Evolutionary conservation across 768 basidiomycete species (phyloP).

Genomic region (Termitomyces sp.): DNA sequence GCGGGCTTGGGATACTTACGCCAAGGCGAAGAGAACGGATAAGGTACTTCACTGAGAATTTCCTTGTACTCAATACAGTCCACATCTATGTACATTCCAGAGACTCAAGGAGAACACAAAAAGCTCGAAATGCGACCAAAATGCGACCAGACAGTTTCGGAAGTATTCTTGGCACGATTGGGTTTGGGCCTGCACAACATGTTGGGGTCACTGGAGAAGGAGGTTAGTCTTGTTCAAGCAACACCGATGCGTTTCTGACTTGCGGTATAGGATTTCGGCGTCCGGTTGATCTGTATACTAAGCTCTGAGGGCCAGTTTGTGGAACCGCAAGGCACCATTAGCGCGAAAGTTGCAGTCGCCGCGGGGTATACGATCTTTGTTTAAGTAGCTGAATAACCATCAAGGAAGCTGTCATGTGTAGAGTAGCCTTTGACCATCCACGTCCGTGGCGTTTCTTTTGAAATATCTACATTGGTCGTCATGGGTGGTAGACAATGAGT

Average conservation of each 20-base stretch:
- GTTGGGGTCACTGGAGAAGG: slow-evolving; percentile 58
- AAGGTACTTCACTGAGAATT: slow-evolving; percentile 27
- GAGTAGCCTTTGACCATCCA: background rate
- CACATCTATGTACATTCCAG: slow-evolving; percentile 17
- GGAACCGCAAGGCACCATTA: background rate
- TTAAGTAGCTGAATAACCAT: background rate
- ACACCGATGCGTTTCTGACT: background rate
- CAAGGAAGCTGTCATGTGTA: too few relatives aligned
- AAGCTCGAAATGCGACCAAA: slow-evolving; percentile 51
- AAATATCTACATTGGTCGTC: background rate
- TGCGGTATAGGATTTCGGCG: slow-evolving; percentile 48
- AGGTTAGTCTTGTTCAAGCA: slow-evolving; percentile 33
- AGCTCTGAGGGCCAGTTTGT: slow-evolving; percentile 17
- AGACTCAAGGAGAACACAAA: slow-evolving; percentile 57
- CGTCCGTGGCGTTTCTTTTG: background rate
- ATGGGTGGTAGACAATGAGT: too few relatives aligned
- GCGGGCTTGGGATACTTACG: slow-evolving; percentile 81
- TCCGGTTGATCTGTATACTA: slow-evolving; percentile 58
- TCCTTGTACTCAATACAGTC: background rate
- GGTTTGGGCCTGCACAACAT: slow-evolving; percentile 47
- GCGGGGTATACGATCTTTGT: background rate
- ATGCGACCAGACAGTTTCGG: slow-evolving; percentile 65
- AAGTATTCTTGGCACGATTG: slow-evolving; percentile 46
- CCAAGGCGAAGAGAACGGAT: slow-evolving; percentile 68
- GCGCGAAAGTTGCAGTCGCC: background rate